Conservation (phyloP, 2,329 filamentous ascomycete genomes). For the Penicillium sp. region DNA sequence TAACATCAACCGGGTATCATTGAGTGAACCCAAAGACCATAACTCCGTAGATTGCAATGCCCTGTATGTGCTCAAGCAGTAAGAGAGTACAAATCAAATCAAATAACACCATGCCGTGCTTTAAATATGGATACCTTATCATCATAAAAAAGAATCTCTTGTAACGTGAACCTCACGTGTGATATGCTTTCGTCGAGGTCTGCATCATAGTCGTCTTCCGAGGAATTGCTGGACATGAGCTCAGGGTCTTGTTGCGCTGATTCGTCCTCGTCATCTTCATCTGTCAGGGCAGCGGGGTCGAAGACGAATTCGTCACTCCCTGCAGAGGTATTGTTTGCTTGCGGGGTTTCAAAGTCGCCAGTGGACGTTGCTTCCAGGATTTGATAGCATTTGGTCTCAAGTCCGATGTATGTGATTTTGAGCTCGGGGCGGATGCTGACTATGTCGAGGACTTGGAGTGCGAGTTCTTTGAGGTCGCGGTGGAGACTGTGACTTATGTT, state of each 20-base stretch:
- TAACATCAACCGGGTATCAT: constrained; percentile 10
- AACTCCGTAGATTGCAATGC: not conserved
- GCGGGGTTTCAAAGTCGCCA: constrained; percentile 33
- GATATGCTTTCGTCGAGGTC: constrained; percentile 40
- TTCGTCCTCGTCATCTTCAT: constrained; percentile 41
- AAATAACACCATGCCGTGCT: constrained; percentile 61
- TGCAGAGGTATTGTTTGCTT: constrained; percentile 40
- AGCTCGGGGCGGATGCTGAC: constrained; percentile 73
- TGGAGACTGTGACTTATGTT: constrained; percentile 64
- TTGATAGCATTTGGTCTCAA: constrained; percentile 77
- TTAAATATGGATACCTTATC: constrained; percentile 80
- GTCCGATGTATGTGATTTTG: constrained; percentile 73
- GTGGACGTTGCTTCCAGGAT: constrained; percentile 60
- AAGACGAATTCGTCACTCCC: constrained; percentile 44
- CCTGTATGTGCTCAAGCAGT: not conserved
- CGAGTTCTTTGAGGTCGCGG: constrained; percentile 66
- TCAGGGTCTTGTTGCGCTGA: constrained; percentile 17
- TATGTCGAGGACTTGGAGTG: constrained; percentile 73
- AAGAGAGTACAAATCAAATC: constrained; percentile 11
- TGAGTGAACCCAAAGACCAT: not conserved
- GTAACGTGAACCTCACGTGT: constrained; percentile 56
- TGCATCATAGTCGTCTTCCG: constrained; percentile 45
- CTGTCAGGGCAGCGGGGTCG: constrained; percentile 45
- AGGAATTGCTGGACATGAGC: constrained; percentile 24
- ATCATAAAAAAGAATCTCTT: constrained; percentile 81